Evolutionary conservation across 208 protist species (phyloP), one percentile per base, ranked within the genome.

Genomic region (Acanthamoeba healyi): DNA sequence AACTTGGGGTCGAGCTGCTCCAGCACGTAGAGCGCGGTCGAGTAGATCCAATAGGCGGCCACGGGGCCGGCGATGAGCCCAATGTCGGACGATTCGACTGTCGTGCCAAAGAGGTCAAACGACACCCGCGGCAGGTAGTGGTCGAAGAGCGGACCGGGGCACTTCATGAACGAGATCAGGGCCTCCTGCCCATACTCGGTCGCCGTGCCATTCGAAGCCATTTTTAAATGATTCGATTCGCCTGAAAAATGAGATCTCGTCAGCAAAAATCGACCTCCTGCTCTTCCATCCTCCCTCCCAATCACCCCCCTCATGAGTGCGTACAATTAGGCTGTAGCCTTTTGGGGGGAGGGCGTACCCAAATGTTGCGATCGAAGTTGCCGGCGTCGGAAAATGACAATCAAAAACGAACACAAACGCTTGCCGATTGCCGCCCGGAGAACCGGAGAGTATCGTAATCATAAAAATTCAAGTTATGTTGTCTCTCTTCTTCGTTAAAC

Each of bases 51-150:
- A 17, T 79, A 79, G 34, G 70, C 70, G 36, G 38, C 24, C 12
- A 79, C 70, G 5, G 70, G 38, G 36, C 70, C 70, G 14, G 38
- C 36, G 22, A 79, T 38, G 34, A 79, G 38, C 12, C 70, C 70
- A 19, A 79, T 38, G 10, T 79, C 70, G 15, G 70, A 6, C 34
- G 70, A 79, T 46, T 79, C 70, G 7, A 79, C 70, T 7, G 17
- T 24, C 70, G 38, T 46, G 70, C 70, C 70, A 14, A 49, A 79
- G 26, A 79, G 29, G n/a, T 79, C 70, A 36, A 79, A 79, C 19
- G 70, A 79, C 26, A 79, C 70, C 70, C 46, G 70, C 5, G 70
- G 70, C 17, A 79, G n/a, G 70, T 79, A 79, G 36, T 46, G 70
- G 70, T 79, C 70, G 19, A 67, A 67, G 58, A 67, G 10, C n/a